Base-by-base conservation (phyloP, 2,329 filamentous ascomycete species). In the Polychaeton citri region DNA sequence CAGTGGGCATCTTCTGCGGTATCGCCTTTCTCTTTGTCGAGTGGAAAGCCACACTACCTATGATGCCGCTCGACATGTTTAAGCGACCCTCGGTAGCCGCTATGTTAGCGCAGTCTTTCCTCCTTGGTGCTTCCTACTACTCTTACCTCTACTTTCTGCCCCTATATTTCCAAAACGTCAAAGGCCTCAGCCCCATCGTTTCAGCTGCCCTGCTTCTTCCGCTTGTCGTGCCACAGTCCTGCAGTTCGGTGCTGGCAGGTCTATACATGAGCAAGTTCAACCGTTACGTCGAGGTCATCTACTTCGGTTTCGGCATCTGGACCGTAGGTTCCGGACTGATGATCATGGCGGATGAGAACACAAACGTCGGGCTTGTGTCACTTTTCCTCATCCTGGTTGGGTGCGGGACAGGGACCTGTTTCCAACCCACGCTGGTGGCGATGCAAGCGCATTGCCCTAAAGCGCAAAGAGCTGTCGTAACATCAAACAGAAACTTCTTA, bases 401-500 rank as follows among this genome's bases (percentile, higher is more conserved):
- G 2, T 48, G 65, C 2, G 72, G 73, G 7, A 58, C 74, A 1
- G 75, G 75, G 1, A 63, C 61, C 39, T 59, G 62, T 4, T 68
- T 70, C 42, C 68, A 71, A 39, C 66, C 68, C 3, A 66, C 63
- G 0, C 58, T 79, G 0, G 64, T 77, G 4, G 74, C 73, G 2
- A 31, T 54, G 18, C 52, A 54, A 34, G 52, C 52, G 3, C 71
- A 77, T 49, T 68, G 64, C 16, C 59, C 63, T 1, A 73, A 72
- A 48, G 55, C 65, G 0, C 68, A 77, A 30, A 64, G 75, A 15
- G 75, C 76, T 1, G 69, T 79, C 1, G 67, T 76, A 15, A 78
- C 76, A 21, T 72, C 71, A 2, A 68, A 70, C 35, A 64, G 75
- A 1, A 79, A 79, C 44, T 79, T 79, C 48, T 63, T 77, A 40